Conservation (phyloP, 331 rosid species). For the Malus hybrid region DNA sequence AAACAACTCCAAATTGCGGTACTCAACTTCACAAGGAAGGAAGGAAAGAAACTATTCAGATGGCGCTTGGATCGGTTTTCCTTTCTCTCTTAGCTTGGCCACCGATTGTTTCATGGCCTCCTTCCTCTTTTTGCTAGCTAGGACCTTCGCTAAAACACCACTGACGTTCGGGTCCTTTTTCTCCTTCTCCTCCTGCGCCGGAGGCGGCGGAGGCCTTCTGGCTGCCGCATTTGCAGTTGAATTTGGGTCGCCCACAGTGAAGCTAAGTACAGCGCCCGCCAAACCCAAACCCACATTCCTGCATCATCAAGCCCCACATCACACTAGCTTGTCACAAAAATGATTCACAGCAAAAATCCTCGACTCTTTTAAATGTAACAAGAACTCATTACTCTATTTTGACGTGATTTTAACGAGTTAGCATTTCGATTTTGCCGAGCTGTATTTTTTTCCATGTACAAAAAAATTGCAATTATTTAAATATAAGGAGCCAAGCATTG, state of each 20-base stretch:
- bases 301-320: conserved; percentile 6
- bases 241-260: conserved; percentile 23
- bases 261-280: conserved; percentile 36
- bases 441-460: background rate
- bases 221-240: conserved; percentile 59
- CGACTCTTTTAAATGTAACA: background rate
- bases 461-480: no score
- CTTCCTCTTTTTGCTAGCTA: conserved; percentile 90
- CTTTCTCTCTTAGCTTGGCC: conserved; percentile 57
- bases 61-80: conserved; percentile 28
- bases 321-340: background rate
- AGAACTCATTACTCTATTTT: background rate
- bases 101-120: conserved; percentile 65
- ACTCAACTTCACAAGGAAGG: background rate
- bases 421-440: background rate
- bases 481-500: no score
- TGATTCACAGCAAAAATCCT: background rate
- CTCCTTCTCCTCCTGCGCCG: conserved; percentile 35
- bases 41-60: background rate
- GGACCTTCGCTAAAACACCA: conserved; percentile 71
- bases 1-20: background rate
- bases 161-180: conserved; percentile 76
- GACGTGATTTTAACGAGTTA: background rate
- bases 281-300: conserved; percentile 47
- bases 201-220: conserved; percentile 68